Conservation (phyloP, 345 rosid genomes). For the Brassica napus region DNA sequence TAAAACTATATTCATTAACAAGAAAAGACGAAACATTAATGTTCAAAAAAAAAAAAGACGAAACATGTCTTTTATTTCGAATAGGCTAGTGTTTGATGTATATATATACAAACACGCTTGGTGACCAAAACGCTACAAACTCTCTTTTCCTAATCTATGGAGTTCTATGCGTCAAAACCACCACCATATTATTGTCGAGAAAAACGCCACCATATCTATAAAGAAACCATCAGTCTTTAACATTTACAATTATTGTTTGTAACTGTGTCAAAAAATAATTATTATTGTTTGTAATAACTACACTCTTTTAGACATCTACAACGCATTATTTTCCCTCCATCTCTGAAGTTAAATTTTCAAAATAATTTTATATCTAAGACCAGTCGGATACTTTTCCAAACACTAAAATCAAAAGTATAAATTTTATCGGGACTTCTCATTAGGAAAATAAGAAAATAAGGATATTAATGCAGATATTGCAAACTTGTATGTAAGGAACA, state of each 20-base stretch:
- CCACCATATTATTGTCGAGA: not conserved
- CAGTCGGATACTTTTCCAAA: slow-evolving; percentile 13
- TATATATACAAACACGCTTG: not conserved
- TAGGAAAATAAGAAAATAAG: not conserved
- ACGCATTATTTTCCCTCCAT: not conserved
- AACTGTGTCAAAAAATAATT: not conserved
- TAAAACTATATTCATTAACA: not conserved
- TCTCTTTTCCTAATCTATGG: not conserved
- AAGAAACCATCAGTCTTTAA: not conserved
- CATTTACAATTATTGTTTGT: not conserved
- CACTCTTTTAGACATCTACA: not conserved
- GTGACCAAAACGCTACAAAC: not conserved
- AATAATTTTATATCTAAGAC: not conserved
- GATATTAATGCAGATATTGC: slow-evolving; percentile 32
- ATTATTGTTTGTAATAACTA: not conserved
- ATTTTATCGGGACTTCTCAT: not conserved
- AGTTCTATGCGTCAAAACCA: not conserved
- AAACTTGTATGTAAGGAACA: slow-evolving; percentile 38
- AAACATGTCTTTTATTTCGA: not conserved
- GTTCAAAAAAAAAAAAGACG: too few relatives aligned
- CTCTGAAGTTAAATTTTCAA: not conserved
- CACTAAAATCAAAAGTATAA: slow-evolving; percentile 8
- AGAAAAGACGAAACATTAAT: not conserved
- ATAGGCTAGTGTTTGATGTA: not conserved
- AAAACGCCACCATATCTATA: not conserved